Percentiles rank a stretch among this genome's conserved stretches.
These are phyloP conservation scores for Ganoderma sinense DNA, from an alignment of 1,284 basidiomycete species.

Conservation along the genomic window DNA sequence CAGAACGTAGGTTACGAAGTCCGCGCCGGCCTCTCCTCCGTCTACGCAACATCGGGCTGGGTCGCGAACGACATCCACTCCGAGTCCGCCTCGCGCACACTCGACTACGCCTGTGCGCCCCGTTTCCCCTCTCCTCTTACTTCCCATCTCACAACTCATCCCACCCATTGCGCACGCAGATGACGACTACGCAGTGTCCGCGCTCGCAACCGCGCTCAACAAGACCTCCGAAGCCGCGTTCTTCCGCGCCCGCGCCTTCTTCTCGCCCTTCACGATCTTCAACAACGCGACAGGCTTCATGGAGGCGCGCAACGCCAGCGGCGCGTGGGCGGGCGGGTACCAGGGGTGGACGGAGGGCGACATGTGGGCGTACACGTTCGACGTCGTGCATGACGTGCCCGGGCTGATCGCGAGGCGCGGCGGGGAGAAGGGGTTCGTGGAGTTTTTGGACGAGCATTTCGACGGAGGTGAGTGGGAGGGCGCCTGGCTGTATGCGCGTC, in stretches of 20 bases:
- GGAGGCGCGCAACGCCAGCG: slow-evolving; percentile 77
- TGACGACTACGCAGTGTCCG: slow-evolving; percentile 79
- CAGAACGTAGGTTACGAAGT: slow-evolving; percentile 84
- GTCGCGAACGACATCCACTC: slow-evolving; percentile 84
- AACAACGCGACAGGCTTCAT: slow-evolving; percentile 56
- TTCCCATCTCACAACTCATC: too few relatives aligned
- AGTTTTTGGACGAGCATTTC: slow-evolving; percentile 81
- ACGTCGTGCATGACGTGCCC: slow-evolving; percentile 77
- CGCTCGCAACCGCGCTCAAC: slow-evolving; percentile 62
- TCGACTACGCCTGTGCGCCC: slow-evolving; percentile 78
- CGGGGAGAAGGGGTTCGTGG: slow-evolving; percentile 69
- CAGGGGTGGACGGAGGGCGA: slow-evolving; percentile 86
- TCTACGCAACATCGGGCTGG: slow-evolving; percentile 75
- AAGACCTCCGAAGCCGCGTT: slow-evolving; percentile 58
- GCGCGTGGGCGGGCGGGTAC: slow-evolving; percentile 73
- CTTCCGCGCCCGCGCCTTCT: slow-evolving; percentile 44
- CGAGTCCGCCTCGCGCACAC: slow-evolving; percentile 78
- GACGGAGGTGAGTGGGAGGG: slow-evolving; percentile 55
- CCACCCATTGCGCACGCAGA: too few relatives aligned
- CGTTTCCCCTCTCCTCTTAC: too few relatives aligned
- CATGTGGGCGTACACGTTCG: slow-evolving; percentile 85
- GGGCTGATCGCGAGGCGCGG: slow-evolving; percentile 71
- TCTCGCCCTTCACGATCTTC: slow-evolving; percentile 66
- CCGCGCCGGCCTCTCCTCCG: slow-evolving; percentile 77
- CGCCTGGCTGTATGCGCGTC: background rate